Evolutionary conservation across 768 basidiomycete genomes (phyloP).

Genomic region (Suillus decipiens): DNA sequence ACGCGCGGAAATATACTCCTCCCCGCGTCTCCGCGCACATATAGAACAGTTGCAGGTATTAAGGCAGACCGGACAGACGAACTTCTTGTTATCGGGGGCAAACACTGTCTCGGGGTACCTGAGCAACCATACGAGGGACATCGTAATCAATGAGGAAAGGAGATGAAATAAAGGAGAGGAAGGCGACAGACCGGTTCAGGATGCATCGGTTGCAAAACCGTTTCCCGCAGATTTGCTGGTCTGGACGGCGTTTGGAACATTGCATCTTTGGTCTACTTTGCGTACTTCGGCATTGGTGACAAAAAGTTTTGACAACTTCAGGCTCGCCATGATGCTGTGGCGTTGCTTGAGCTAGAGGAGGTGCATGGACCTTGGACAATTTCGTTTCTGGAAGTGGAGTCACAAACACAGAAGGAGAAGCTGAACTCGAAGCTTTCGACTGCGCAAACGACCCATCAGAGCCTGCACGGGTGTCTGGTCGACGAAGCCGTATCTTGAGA

Average conservation of each 20-base stretch:
- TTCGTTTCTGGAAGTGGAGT: conserved; percentile 8
- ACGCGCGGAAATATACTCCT: conserved; percentile 41
- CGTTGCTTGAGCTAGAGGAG: neutral
- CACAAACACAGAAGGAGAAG: conserved; percentile 12
- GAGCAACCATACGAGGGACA: neutral
- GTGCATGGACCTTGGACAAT: neutral
- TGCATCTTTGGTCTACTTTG: conserved; percentile 36
- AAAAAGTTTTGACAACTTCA: conserved; percentile 21
- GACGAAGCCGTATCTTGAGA: conserved; percentile 18
- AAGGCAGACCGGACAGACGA: conserved; percentile 48
- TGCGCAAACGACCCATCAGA: conserved; percentile 17
- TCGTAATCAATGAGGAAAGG: conserved; percentile 12
- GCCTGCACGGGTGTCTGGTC: neutral
- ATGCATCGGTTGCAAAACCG: conserved; percentile 40
- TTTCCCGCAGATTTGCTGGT: conserved; percentile 29
- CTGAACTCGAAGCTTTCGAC: neutral
- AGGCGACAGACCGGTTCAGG: conserved; percentile 29
- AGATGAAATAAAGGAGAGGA: neutral
- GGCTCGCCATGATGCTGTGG: neutral
- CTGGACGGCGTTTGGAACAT: conserved; percentile 28
- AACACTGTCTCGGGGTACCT: conserved; percentile 45
- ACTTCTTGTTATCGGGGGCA: conserved; percentile 29
- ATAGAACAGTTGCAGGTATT: conserved; percentile 49
- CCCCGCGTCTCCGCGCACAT: conserved; percentile 48
- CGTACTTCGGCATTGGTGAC: conserved; percentile 40